Percentiles rank a stretch among this genome's conserved stretches.
These are phyloP conservation scores for Boletus vermiculosoides DNA, from an alignment of 768 basidiomycete genomes.

Conservation along the genomic window DNA sequence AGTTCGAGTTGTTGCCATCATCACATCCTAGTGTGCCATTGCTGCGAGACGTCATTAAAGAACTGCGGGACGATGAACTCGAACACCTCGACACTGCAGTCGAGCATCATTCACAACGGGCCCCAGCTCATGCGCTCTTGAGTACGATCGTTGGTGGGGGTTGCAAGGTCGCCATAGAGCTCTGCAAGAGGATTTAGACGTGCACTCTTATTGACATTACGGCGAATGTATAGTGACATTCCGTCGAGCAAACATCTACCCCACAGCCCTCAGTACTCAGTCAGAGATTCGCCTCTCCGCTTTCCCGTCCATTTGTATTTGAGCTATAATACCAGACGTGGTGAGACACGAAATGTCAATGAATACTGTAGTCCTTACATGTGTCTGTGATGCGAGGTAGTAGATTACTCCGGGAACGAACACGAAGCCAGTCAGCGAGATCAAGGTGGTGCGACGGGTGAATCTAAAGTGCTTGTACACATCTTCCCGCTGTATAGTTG, in stretches of 20 bases:
- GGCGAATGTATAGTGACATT: slow-evolving; percentile 2
- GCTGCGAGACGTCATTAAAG: slow-evolving; percentile 67
- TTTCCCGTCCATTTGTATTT: slow-evolving; percentile 57
- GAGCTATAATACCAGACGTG: slow-evolving; percentile 33
- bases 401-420: slow-evolving; percentile 59
- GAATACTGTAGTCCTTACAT: slow-evolving; percentile 37
- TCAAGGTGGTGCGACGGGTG: slow-evolving; percentile 65
- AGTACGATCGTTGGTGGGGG: slow-evolving; percentile 82
- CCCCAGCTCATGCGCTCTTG: slow-evolving; percentile 87
- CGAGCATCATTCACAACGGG: slow-evolving; percentile 80
- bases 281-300: slow-evolving; percentile 44
- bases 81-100: slow-evolving; percentile 93
- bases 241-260: background rate
- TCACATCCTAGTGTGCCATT: slow-evolving; percentile 79
- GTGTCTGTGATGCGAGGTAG: slow-evolving; percentile 41
- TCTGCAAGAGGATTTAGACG: slow-evolving; percentile 76
- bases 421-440: slow-evolving; percentile 59
- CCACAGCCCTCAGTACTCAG: slow-evolving; percentile 21
- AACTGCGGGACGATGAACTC: slow-evolving; percentile 92
- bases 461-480: slow-evolving; percentile 84
- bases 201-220: background rate
- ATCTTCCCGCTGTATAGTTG: slow-evolving; percentile 62
- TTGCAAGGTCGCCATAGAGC: slow-evolving; percentile 86
- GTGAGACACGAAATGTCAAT: slow-evolving; percentile 5
- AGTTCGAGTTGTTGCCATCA: slow-evolving; percentile 58